Evolutionary conservation across 805 yeast species (phyloP).

Genomic region (Wickerhamomyces chaumierensis): DNA sequence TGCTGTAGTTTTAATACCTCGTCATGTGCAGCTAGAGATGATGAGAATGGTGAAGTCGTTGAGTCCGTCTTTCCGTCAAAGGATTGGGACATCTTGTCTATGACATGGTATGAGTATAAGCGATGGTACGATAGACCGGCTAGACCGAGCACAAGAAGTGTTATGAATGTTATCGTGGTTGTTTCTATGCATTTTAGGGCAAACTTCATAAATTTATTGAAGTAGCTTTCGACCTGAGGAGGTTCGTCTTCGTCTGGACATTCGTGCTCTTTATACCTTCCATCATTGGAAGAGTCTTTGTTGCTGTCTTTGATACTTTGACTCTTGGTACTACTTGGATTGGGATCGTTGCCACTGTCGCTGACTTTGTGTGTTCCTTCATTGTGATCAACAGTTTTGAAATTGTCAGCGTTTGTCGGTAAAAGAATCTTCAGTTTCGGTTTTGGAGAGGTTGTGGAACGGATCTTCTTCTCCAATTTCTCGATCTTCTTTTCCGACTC

Average conservation of each 20-base stretch:
- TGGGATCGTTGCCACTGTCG: not conserved
- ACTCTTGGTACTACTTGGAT: not conserved
- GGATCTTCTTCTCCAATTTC: constrained; percentile 4
- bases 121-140: constrained; percentile 67
- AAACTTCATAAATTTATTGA: constrained; percentile 9
- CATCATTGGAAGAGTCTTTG: constrained; percentile 3
- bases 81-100: constrained; percentile 53
- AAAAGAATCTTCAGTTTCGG: constrained; percentile 11
- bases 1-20: constrained; percentile 5
- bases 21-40: too few relatives aligned
- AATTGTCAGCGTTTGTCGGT: constrained; percentile 11
- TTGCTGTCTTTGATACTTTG: not conserved
- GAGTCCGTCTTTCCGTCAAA: constrained; percentile 50
- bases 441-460: constrained; percentile 1
- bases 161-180: constrained; percentile 59
- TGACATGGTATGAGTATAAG: constrained; percentile 45
- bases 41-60: too few relatives aligned
- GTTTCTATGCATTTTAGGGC: constrained; percentile 46
- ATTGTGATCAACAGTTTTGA: constrained; percentile 6
- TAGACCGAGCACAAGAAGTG: constrained; percentile 53
- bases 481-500: constrained; percentile 3
- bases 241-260: not conserved
- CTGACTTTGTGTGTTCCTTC: constrained; percentile 1
- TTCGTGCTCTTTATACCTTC: constrained; percentile 7
- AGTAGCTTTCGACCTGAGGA: not conserved